Conservation (phyloP, 257 asterid genomes). For the Leptodermis oblonga region DNA sequence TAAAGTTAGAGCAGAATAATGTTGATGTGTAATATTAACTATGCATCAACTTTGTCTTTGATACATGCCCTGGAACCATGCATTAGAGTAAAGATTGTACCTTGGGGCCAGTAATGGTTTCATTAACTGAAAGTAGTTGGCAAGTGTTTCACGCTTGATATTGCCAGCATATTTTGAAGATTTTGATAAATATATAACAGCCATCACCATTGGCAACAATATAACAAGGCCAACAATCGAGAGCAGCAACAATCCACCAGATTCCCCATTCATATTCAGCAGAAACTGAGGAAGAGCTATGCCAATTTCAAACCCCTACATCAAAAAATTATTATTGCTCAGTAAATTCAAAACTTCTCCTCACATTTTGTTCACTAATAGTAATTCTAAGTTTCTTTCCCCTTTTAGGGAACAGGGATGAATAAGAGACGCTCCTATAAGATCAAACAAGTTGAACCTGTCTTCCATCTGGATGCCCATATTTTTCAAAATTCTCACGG, state of each 20-base stretch:
- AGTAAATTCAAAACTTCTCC: not conserved
- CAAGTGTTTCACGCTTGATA: conserved; percentile 73
- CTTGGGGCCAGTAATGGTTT: conserved; percentile 85
- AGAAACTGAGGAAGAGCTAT: conserved; percentile 91
- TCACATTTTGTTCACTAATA: not conserved
- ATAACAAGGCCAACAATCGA: conserved; percentile 70
- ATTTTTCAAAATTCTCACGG: conserved; percentile 88
- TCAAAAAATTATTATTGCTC: conserved; percentile 17
- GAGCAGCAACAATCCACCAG: conserved; percentile 64
- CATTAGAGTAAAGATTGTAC: conserved; percentile 26
- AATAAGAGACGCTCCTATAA: conserved; percentile 11
- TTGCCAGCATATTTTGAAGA: conserved; percentile 67
- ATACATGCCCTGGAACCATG: not conserved
- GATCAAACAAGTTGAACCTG: conserved; percentile 47
- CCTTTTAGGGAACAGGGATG: conserved; percentile 2
- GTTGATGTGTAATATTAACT: not conserved
- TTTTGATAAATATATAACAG: conserved; percentile 67
- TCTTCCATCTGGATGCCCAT: conserved; percentile 99
- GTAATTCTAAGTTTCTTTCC: not conserved
- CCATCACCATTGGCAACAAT: conserved; percentile 70
- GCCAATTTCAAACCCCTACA: conserved; percentile 93
- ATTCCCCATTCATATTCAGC: conserved; percentile 66
- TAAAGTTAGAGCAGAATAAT: not conserved
- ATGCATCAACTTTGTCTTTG: not conserved
- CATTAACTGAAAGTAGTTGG: conserved; percentile 68